Evolutionary conservation across 257 asterid species (phyloP).

Genomic region (Solanum tarijense): DNA sequence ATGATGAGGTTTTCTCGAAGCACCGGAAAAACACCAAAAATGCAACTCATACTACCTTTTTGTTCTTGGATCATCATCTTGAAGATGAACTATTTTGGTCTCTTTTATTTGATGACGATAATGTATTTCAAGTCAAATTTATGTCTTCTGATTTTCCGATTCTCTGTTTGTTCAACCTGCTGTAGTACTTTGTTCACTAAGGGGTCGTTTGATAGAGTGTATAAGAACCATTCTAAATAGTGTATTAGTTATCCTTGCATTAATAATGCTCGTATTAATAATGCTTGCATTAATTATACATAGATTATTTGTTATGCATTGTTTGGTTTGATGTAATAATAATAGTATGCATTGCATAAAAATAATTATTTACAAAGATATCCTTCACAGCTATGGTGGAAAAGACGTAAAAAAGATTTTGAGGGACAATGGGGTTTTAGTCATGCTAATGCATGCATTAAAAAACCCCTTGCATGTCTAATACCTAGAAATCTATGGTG

Average conservation of each 20-base stretch:
- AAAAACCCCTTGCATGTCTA: neutral
- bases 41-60: neutral
- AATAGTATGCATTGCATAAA: neutral
- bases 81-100: neutral
- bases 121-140: neutral
- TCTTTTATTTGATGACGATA: neutral
- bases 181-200: neutral
- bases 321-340: neutral
- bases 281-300: neutral
- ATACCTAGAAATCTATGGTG: neutral
- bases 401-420: neutral
- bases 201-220: neutral
- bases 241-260: neutral
- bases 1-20: neutral
- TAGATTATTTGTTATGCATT: neutral
- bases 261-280: no score
- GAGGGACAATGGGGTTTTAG: neutral
- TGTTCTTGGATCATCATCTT: neutral
- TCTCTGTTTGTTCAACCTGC: neutral
- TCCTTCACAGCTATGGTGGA: neutral
- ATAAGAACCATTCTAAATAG: neutral
- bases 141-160: neutral
- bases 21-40: neutral
- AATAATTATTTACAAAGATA: neutral
- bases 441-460: neutral